Conservation (phyloP, 1,284 basidiomycete species). For the Apiotrichum sp. region DNA sequence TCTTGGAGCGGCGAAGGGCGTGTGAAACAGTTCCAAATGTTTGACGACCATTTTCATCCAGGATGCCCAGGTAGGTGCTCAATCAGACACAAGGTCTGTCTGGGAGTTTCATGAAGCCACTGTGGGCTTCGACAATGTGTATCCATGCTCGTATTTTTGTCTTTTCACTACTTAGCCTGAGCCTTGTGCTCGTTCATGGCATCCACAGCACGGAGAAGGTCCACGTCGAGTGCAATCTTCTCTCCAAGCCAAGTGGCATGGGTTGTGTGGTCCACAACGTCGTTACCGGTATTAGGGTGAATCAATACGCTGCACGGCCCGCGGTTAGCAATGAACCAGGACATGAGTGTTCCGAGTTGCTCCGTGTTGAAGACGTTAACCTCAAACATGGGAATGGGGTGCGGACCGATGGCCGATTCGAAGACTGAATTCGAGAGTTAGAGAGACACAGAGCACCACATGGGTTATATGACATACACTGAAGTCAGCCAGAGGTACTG, state of each 20-base stretch:
- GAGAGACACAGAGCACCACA: too few relatives aligned
- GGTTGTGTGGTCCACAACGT: slow-evolving; percentile 59
- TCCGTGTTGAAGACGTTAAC: slow-evolving; percentile 61
- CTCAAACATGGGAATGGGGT: slow-evolving; percentile 62
- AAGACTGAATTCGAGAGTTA: slow-evolving; percentile 3
- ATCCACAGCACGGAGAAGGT: slow-evolving; percentile 29
- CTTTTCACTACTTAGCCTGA: too few relatives aligned
- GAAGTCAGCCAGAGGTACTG: neutral
- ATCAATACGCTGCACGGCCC: slow-evolving; percentile 65
- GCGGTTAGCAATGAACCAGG: slow-evolving; percentile 59
- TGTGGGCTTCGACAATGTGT: too few relatives aligned
- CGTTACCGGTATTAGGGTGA: slow-evolving; percentile 64
- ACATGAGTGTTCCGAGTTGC: slow-evolving; percentile 60
- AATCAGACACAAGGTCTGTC: too few relatives aligned
- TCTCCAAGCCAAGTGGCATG: slow-evolving; percentile 64
- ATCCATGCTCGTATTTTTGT: too few relatives aligned
- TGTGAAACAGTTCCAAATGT: too few relatives aligned
- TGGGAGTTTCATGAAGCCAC: too few relatives aligned
- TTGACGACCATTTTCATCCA: too few relatives aligned
- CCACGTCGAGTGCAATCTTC: slow-evolving; percentile 54
- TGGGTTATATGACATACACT: slow-evolving; percentile 2
- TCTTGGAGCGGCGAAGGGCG: too few relatives aligned
- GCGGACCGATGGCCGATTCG: slow-evolving; percentile 15
- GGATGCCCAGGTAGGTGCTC: too few relatives aligned
- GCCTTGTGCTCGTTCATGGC: slow-evolving; percentile 18